phyloP scores from a whole-genome alignment of 495 filamentous ascomycete genomes.

The Hyaloscypha bicolor region DNA sequence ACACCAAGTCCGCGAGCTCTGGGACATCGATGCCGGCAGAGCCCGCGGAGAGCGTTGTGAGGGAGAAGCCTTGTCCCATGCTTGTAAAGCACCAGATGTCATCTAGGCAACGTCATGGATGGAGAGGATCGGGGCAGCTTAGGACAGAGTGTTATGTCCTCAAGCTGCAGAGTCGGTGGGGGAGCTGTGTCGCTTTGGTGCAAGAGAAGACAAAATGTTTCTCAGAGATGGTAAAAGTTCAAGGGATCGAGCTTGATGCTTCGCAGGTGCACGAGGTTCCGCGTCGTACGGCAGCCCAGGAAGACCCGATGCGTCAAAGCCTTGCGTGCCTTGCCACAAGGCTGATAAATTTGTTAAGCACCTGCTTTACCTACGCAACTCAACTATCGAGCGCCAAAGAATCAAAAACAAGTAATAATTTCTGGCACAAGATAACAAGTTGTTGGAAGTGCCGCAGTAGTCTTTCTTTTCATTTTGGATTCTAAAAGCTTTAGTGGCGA shows the following conservation, averaged over 20 bases:
- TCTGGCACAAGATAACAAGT: not conserved
- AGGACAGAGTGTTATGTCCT: conserved; percentile 26
- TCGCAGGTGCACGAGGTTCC: not conserved
- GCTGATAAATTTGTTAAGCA: not conserved
- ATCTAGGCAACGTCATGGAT: conserved; percentile 30
- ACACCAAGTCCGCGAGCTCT: conserved; percentile 83
- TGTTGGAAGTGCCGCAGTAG: not conserved
- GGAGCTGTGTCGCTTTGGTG: not conserved
- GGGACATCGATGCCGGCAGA: conserved; percentile 91
- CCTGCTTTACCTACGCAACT: not conserved
- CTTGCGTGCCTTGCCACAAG: not conserved
- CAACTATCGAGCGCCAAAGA: too few relatives aligned
- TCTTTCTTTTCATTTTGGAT: not conserved
- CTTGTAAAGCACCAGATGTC: conserved; percentile 30
- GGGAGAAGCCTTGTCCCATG: conserved; percentile 98
- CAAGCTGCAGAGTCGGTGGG: conserved; percentile 17
- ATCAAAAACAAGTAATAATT: not conserved
- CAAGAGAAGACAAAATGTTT: not conserved
- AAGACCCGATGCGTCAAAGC: not conserved
- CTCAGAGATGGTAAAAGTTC: not conserved
- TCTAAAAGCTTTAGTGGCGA: not conserved
- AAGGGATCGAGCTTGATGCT: not conserved
- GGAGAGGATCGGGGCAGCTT: conserved; percentile 10
- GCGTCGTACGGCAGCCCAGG: not conserved
- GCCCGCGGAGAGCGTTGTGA: conserved; percentile 85